Evolutionary conservation across 306 rosid genomes (phyloP).

Genomic region (Quercus wislizeni): DNA sequence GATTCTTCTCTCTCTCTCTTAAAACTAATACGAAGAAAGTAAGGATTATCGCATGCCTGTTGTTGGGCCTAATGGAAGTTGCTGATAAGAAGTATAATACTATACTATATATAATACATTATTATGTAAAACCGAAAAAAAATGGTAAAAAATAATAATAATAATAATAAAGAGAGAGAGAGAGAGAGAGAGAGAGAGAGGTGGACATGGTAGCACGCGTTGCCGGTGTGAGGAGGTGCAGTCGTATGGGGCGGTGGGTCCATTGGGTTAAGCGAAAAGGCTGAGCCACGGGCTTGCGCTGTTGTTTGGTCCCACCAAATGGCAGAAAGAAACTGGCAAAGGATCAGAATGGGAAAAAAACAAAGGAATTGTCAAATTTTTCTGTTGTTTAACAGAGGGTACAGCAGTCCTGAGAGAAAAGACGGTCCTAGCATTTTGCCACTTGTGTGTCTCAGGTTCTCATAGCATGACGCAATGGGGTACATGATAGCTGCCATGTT

Average conservation of each 20-base stretch:
- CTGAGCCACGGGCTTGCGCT: constrained; percentile 44
- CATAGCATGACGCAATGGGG: constrained; percentile 11
- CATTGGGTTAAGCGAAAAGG: constrained; percentile 51
- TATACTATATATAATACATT: neutral
- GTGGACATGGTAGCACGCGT: constrained; percentile 79
- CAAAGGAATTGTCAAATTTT: neutral
- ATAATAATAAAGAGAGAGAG: neutral
- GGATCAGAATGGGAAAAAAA: neutral
- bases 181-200: constrained; percentile 5
- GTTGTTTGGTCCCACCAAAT: constrained; percentile 46
- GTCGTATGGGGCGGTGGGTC: constrained; percentile 87
- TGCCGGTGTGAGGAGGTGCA: constrained; percentile 82
- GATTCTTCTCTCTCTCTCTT: constrained; percentile 1
- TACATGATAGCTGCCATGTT: constrained; percentile 22
- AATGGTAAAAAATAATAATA: neutral
- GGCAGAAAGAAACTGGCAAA: constrained; percentile 6
- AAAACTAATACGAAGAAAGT: neutral
- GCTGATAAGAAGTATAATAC: neutral
- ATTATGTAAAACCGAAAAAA: neutral
- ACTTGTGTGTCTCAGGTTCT: constrained; percentile 10
- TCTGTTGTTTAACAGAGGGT: neutral
- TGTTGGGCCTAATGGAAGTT: neutral
- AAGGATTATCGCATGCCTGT: constrained; percentile 21
- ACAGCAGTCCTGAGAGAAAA: too few relatives aligned
- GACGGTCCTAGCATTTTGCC: too few relatives aligned